phyloP scores from a whole-genome alignment of 2,329 filamentous ascomycete species.

The Grosmannia huntii region DNA sequence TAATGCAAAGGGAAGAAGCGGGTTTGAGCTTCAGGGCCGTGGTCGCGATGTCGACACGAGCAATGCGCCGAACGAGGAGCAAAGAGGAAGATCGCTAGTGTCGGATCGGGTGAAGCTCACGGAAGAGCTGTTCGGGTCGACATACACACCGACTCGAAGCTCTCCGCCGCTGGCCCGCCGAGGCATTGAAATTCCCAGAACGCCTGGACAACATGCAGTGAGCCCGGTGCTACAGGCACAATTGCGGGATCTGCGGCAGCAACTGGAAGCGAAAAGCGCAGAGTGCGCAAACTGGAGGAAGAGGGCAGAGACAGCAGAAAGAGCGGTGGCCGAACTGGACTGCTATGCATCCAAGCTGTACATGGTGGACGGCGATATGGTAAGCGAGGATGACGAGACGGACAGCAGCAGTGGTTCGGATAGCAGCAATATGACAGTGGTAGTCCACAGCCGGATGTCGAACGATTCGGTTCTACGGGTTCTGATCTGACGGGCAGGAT shows the following conservation, averaged over 20 bases:
- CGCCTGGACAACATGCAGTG: constrained; percentile 11
- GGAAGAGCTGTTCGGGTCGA: no score
- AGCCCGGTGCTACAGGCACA: constrained; percentile 31
- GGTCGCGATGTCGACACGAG: not conserved
- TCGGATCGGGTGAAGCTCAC: no score
- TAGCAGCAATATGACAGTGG: constrained; percentile 3
- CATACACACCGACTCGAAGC: no score
- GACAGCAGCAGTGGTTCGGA: constrained; percentile 6
- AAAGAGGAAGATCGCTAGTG: no score
- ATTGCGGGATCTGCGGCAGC: constrained; percentile 34
- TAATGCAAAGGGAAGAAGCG: not conserved
- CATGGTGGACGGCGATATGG: not conserved
- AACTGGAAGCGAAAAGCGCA: constrained; percentile 28
- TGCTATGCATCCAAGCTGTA: not conserved
- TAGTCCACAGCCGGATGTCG: constrained; percentile 1
- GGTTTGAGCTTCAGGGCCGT: not conserved
- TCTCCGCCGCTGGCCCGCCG: not conserved
- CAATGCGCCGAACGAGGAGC: not conserved
- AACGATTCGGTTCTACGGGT: not conserved
- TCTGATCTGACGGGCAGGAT: not conserved
- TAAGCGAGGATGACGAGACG: not conserved
- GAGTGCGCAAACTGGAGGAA: constrained; percentile 38
- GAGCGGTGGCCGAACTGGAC: constrained; percentile 30
- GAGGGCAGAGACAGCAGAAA: constrained; percentile 43
- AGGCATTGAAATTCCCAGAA: not conserved